Base-by-base conservation (phyloP, 306 rosid genomes). In the Medicago arabica region DNA sequence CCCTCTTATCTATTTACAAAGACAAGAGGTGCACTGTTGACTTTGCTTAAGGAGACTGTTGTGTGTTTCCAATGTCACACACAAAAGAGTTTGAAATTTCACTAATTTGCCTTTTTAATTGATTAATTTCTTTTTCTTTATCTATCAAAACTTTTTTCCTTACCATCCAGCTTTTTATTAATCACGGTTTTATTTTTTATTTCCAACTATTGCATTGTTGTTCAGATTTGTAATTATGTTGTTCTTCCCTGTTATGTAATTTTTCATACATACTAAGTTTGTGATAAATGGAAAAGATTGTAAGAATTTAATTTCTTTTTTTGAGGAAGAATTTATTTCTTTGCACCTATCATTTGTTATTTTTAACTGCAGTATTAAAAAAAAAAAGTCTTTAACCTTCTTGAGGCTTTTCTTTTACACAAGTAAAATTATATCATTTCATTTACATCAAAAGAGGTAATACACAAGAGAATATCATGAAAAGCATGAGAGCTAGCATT, bases 21-120 rank as follows among this genome's bases (percentile, higher is more conserved):
- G 82, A 86, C 14, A 78, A 74, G 82, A 90, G 87, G 75, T 95
- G 98, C 74, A 87, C 89, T 0, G 91, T 88, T 36, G 90, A 92
- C 78, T 95, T 61, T 7, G 41, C 15, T 31, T 61, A 31, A 61
- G 67, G 8, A 58, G 0, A 7, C 19, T 18, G 51, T 15, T 46
- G 14, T 12, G 51, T 46, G n/a, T 5, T 13, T 46, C 51, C 13
- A 46, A 44, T 46, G 51, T 46, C 51, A 46, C 51, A n/a, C 51
- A n/a, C 23, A 16, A 19, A 19, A 2, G 15, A 19, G 46, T 4
- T 11, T 6, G 16, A 17, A 19, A 36, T 21, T 69, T 69, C 54
- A 65, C 75, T 57, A 1, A 43, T 73, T 72, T 58, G 8, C 14
- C 5, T 62, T 70, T 19, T 60, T 10, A 34, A 4, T 55, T 41